phyloP scores from a whole-genome alignment of 495 filamentous ascomycete species.

The Penicillium crystallinum region DNA sequence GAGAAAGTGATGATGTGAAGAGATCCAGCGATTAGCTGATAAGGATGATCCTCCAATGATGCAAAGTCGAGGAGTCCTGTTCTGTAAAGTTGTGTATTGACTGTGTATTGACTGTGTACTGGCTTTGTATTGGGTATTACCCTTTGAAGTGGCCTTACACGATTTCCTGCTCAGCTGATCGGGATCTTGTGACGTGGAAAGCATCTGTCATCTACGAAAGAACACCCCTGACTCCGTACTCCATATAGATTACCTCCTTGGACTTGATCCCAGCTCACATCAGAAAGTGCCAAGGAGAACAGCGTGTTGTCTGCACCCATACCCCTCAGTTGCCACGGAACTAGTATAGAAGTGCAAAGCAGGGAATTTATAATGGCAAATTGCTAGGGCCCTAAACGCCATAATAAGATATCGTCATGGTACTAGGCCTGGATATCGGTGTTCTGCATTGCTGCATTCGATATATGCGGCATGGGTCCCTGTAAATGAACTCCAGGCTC shows the following conservation, averaged over 20 bases:
- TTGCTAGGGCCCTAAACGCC: background rate
- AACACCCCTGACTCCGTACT: background rate
- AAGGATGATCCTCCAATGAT: conserved; percentile 6
- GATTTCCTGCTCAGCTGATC: no score
- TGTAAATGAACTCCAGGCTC: no score
- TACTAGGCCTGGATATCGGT: background rate
- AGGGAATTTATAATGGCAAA: no score
- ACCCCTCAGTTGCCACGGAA: background rate
- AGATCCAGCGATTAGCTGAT: conserved; percentile 7
- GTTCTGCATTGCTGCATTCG: background rate
- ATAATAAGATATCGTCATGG: background rate
- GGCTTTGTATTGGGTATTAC: no score
- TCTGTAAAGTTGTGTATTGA: no score
- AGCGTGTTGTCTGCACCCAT: background rate
- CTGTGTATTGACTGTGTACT: no score
- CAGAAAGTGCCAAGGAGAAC: background rate
- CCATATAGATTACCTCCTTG: no score
- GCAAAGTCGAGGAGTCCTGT: no score
- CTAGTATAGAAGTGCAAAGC: background rate
- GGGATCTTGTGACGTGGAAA: conserved; percentile 9
- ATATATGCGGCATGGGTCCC: no score
- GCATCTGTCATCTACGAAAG: no score
- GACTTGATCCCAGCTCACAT: background rate
- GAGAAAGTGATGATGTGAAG: background rate
- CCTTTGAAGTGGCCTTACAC: no score